These are phyloP conservation scores for Malania oleifera DNA, from an alignment of 164 flowering plant species.

Conservation along the genomic window DNA sequence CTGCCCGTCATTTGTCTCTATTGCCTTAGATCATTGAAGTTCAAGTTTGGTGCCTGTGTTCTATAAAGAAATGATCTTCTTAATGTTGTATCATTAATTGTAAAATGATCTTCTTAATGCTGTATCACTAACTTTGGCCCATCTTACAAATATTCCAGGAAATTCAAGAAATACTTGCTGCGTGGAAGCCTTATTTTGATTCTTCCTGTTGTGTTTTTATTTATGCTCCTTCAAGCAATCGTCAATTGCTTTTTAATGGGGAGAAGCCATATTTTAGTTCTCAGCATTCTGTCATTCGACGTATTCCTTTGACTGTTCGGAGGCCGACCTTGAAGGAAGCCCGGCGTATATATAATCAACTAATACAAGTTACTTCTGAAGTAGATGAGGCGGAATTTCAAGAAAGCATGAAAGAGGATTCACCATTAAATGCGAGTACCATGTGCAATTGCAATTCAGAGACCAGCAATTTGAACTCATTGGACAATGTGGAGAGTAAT, in stretches of 20 bases:
- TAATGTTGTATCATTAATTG: constrained; percentile 4
- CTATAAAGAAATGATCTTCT: not conserved
- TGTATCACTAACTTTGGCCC: constrained; percentile 7
- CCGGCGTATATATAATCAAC: constrained; percentile 46
- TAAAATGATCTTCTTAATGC: not conserved
- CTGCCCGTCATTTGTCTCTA: not conserved
- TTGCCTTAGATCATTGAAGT: not conserved
- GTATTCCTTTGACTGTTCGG: constrained; percentile 68
- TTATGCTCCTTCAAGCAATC: constrained; percentile 74
- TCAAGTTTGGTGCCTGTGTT: not conserved
- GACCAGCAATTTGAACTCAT: constrained; percentile 18
- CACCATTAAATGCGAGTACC: constrained; percentile 2
- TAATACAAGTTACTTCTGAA: constrained; percentile 54
- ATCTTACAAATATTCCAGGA: constrained; percentile 36
- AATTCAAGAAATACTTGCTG: constrained; percentile 69
- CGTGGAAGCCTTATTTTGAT: constrained; percentile 90
- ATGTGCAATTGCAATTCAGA: constrained; percentile 5
- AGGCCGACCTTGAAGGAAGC: constrained; percentile 94
- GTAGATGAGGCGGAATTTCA: constrained; percentile 29
- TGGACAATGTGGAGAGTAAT: constrained; percentile 15
- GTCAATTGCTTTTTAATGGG: constrained; percentile 69
- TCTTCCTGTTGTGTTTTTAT: constrained; percentile 56
- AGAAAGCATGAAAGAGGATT: constrained; percentile 18
- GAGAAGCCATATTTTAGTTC: constrained; percentile 60
- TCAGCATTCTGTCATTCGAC: constrained; percentile 31